These are phyloP conservation scores for Luffa acutangula DNA, from an alignment of 306 rosid genomes.

Conservation along the genomic window DNA sequence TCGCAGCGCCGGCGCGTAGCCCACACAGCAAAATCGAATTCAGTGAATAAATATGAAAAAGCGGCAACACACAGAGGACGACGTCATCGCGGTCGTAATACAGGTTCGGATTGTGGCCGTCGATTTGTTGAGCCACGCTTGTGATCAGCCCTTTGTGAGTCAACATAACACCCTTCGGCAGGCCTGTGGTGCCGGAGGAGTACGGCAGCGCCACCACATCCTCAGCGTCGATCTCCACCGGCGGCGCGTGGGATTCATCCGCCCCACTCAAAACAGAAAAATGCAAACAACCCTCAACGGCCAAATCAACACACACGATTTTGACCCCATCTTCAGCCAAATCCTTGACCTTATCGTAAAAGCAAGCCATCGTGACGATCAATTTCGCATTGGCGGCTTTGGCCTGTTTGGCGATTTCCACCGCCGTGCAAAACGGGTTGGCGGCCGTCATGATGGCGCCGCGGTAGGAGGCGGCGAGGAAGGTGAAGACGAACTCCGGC, in stretches of 20 bases:
- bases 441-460: slow-evolving; percentile 61
- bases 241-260: slow-evolving; percentile 12
- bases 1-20: slow-evolving; percentile 49
- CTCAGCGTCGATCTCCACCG: slow-evolving; percentile 18
- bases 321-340: slow-evolving; percentile 2
- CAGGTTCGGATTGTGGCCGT: slow-evolving; percentile 72
- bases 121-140: slow-evolving; percentile 65
- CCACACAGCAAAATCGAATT: slow-evolving; percentile 70
- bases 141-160: slow-evolving; percentile 71
- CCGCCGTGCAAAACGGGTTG: slow-evolving; percentile 47
- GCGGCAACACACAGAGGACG: slow-evolving; percentile 54
- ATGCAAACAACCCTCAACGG: slow-evolving; percentile 24
- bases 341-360: slow-evolving; percentile 49
- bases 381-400: slow-evolving; percentile 45
- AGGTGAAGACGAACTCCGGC: slow-evolving; percentile 57
- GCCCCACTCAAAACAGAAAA: slow-evolving; percentile 34
- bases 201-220: slow-evolving; percentile 79
- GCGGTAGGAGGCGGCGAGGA: slow-evolving; percentile 44
- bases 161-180: slow-evolving; percentile 81
- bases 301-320: slow-evolving; percentile 31
- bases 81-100: slow-evolving; percentile 38
- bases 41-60: slow-evolving; percentile 65
- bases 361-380: slow-evolving; percentile 32
- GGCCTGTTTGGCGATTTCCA: slow-evolving; percentile 55
- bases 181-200: slow-evolving; percentile 67